Conservation (phyloP, 1,284 basidiomycete genomes). For the Ceratobasidium sp. region DNA sequence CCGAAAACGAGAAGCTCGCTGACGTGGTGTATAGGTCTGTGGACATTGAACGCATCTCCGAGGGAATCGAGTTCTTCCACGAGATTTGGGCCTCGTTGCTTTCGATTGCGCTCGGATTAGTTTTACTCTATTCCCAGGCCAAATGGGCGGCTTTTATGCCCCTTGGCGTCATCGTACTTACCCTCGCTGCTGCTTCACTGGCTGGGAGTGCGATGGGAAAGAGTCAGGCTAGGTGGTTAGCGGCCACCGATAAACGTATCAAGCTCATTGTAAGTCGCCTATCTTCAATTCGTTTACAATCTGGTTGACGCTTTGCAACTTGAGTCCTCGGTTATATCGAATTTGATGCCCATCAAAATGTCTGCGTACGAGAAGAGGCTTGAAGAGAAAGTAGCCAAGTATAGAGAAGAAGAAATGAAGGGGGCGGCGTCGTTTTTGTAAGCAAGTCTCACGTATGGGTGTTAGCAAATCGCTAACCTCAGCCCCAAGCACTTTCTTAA, state of each 20-base stretch:
- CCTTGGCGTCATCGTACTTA: constrained; percentile 22
- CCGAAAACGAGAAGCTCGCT: not conserved
- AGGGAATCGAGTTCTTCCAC: constrained; percentile 53
- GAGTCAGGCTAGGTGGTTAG: constrained; percentile 53
- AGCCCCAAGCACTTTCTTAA: constrained; percentile 1
- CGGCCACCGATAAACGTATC: constrained; percentile 52
- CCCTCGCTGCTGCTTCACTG: constrained; percentile 23
- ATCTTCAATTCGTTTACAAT: not conserved
- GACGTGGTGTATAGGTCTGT: constrained; percentile 52
- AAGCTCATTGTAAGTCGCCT: constrained; percentile 52
- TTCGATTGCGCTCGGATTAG: constrained; percentile 52
- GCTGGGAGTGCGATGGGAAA: constrained; percentile 44
- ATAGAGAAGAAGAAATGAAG: constrained; percentile 45
- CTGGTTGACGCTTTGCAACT: constrained; percentile 42
- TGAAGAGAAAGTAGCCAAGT: constrained; percentile 23
- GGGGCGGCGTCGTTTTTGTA: constrained; percentile 45
- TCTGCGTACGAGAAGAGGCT: constrained; percentile 47
- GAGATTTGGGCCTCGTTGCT: constrained; percentile 53
- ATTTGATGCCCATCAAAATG: constrained; percentile 49
- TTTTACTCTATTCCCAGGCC: constrained; percentile 52
- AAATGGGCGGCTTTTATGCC: constrained; percentile 45
- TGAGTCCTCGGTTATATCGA: constrained; percentile 42
- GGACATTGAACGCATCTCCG: constrained; percentile 54
- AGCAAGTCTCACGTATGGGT: not conserved
- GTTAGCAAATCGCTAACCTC: constrained; percentile 12